Percentiles rank a stretch among this genome's conserved stretches.
These are phyloP conservation scores for Mucor piriformis DNA, from an alignment of 371 early-diverging fungal species.

Conservation along the genomic window DNA sequence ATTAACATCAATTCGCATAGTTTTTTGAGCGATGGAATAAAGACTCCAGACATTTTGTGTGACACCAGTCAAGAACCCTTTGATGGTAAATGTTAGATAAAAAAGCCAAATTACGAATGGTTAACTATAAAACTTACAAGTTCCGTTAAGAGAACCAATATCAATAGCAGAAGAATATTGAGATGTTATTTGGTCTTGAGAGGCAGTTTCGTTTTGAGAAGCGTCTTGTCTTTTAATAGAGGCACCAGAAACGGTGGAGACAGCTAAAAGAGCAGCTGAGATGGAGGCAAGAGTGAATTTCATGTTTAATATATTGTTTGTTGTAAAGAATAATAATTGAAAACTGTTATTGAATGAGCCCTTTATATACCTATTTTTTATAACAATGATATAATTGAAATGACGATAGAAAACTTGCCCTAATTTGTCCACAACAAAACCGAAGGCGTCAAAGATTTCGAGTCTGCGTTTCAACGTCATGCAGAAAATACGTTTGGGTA, in stretches of 20 bases:
- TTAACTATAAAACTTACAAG: constrained; percentile 20
- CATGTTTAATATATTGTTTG: constrained; percentile 7
- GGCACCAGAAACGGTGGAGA: constrained; percentile 20
- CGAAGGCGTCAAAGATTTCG: not conserved
- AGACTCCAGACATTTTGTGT: constrained; percentile 21
- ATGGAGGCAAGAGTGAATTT: constrained; percentile 14
- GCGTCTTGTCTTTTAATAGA: constrained; percentile 18
- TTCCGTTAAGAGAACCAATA: constrained; percentile 19
- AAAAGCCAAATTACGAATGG: not conserved
- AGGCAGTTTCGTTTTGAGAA: not conserved
- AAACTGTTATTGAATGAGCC: not conserved
- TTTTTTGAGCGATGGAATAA: constrained; percentile 5
- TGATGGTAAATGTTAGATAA: not conserved
- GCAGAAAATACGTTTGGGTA: not conserved
- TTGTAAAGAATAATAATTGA: not conserved
- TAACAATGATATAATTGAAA: constrained; percentile 7
- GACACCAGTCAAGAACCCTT: constrained; percentile 27
- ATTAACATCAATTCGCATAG: constrained; percentile 13
- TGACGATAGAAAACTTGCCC: constrained; percentile 5
- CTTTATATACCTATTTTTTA: not conserved
- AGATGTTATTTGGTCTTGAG: constrained; percentile 5
- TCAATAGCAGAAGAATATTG: constrained; percentile 13
- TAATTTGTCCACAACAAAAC: not conserved
- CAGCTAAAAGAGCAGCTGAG: constrained; percentile 15
- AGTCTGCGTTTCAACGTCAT: constrained; percentile 8